These are phyloP conservation scores for Tardiomyces blankii DNA, from an alignment of 1,139 yeast species.

Conservation along the genomic window DNA sequence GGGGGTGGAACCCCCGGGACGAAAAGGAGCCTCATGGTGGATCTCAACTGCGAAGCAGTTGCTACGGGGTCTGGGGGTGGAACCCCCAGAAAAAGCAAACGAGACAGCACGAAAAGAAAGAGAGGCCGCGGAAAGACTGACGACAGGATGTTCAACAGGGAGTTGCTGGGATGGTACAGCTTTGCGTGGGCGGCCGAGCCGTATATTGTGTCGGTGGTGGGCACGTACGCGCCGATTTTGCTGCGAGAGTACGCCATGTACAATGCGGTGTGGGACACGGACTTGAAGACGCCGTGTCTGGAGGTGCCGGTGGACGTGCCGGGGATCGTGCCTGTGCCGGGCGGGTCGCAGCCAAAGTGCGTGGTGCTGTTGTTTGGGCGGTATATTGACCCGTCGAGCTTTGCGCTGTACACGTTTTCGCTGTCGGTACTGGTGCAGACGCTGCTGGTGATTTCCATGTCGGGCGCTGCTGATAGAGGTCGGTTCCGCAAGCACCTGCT, in stretches of 20 bases:
- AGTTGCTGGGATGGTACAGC: slow-evolving; percentile 29
- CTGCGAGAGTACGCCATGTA: slow-evolving; percentile 56
- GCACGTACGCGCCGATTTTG: slow-evolving; percentile 57
- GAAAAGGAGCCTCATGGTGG: no score
- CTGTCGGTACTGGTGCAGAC: slow-evolving; percentile 54
- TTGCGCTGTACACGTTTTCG: slow-evolving; percentile 60
- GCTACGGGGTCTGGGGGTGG: no score
- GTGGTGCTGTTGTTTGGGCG: slow-evolving; percentile 37
- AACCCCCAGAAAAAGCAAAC: no score
- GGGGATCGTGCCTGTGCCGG: slow-evolving; percentile 13
- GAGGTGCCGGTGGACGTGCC: slow-evolving; percentile 20
- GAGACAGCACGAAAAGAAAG: no score
- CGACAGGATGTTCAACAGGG: slow-evolving; percentile 2
- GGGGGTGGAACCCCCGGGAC: no score
- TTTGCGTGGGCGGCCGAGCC: slow-evolving; percentile 67
- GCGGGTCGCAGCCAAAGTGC: slow-evolving; percentile 22
- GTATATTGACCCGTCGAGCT: slow-evolving; percentile 54
- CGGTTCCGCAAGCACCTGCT: slow-evolving; percentile 40
- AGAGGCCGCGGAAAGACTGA: no score
- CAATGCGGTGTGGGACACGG: slow-evolving; percentile 47
- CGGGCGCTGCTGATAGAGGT: slow-evolving; percentile 56
- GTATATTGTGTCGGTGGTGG: slow-evolving; percentile 58
- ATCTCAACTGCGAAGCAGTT: no score
- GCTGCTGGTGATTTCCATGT: slow-evolving; percentile 50
- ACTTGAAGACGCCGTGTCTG: slow-evolving; percentile 37